phyloP scores from a whole-genome alignment of 805 yeast species.

The Lipomyces mesembrius region DNA sequence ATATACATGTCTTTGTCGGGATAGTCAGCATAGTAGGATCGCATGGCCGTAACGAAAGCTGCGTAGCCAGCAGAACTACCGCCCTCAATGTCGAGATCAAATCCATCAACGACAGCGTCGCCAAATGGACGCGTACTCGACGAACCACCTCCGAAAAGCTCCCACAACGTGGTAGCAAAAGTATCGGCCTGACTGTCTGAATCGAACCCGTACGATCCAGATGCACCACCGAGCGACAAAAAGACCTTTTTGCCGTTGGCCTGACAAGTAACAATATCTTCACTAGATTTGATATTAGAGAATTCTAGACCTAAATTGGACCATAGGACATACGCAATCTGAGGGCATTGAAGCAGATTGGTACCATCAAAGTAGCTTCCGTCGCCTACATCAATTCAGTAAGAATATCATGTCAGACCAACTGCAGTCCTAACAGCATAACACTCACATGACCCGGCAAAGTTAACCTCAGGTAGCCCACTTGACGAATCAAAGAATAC shows the following conservation, averaged over 20 bases:
- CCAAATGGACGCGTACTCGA: slow-evolving; percentile 64
- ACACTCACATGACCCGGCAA: slow-evolving; percentile 57
- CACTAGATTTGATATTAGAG: background rate
- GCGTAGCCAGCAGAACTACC: slow-evolving; percentile 66
- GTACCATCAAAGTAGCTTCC: slow-evolving; percentile 46
- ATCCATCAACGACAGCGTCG: slow-evolving; percentile 79
- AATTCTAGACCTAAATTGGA: no score
- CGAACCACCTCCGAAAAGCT: slow-evolving; percentile 57
- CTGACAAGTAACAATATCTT: slow-evolving; percentile 62
- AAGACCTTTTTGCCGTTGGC: slow-evolving; percentile 74
- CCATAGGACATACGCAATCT: slow-evolving; percentile 49
- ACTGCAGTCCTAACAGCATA: background rate
- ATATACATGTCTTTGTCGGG: slow-evolving; percentile 68
- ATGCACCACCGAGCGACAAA: slow-evolving; percentile 78
- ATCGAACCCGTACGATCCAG: slow-evolving; percentile 60
- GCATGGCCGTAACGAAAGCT: slow-evolving; percentile 58
- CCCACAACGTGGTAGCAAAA: slow-evolving; percentile 60
- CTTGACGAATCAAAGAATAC: slow-evolving; percentile 49
- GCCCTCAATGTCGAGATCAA: slow-evolving; percentile 71
- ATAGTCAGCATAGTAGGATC: slow-evolving; percentile 55
- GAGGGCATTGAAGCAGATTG: slow-evolving; percentile 53
- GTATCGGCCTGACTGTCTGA: slow-evolving; percentile 59
- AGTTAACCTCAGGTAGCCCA: slow-evolving; percentile 51
- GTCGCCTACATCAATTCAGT: slow-evolving; percentile 25
- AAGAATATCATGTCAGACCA: background rate